These are phyloP conservation scores for Vitis riparia DNA, from an alignment of 164 flowering plant species.

Conservation along the genomic window DNA sequence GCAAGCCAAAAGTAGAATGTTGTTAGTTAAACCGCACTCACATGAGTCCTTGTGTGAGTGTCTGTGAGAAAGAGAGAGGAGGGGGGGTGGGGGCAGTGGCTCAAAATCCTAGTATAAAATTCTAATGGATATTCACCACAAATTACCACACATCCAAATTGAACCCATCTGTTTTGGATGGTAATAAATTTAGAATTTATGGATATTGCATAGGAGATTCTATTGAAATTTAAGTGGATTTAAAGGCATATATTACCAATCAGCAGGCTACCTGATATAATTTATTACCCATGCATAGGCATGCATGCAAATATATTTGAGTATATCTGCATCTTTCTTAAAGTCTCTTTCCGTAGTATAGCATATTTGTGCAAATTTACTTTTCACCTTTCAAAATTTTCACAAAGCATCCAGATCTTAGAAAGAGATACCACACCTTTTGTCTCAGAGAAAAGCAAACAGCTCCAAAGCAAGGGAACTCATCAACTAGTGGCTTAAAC, in stretches of 20 bases:
- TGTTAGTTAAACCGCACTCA: neutral
- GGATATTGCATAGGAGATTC: neutral
- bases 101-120: too few relatives aligned
- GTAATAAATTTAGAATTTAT: too few relatives aligned
- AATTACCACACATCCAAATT: too few relatives aligned
- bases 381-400: neutral
- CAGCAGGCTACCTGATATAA: neutral
- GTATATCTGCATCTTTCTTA: neutral
- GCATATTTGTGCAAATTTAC: neutral
- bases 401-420: neutral
- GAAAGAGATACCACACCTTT: conserved; percentile 50
- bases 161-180: too few relatives aligned
- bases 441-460: conserved; percentile 79
- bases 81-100: too few relatives aligned
- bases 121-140: too few relatives aligned
- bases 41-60: neutral
- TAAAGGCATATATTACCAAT: neutral
- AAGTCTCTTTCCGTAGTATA: neutral
- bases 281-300: neutral
- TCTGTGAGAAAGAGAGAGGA: neutral
- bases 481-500: conserved; percentile 87
- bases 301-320: neutral
- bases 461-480: conserved; percentile 97
- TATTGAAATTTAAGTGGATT: neutral
- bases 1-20: conserved; percentile 27